Evolutionary conservation across 495 filamentous ascomycete species (phyloP).

Genomic region (Astrothelium macrocarpum): DNA sequence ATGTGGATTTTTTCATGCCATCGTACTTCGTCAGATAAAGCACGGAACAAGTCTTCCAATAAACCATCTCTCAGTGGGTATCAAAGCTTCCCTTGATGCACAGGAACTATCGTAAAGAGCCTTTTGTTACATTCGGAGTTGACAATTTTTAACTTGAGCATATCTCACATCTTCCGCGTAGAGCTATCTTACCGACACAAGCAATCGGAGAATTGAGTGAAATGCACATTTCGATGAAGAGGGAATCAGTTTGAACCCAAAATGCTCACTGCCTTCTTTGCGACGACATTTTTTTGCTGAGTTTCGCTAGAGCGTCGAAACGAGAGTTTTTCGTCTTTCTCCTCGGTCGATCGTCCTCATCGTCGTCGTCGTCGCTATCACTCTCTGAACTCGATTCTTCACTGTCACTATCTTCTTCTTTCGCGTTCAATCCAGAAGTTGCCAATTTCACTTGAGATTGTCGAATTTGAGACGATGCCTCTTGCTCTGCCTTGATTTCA

Average conservation of each 20-base stretch:
- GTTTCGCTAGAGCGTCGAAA: not conserved
- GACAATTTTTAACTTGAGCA: too few relatives aligned
- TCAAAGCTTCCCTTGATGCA: too few relatives aligned
- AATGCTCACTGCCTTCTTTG: not conserved
- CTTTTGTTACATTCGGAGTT: too few relatives aligned
- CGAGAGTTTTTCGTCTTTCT: not conserved
- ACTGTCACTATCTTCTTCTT: not conserved
- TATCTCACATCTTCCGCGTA: too few relatives aligned
- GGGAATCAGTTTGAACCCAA: not conserved
- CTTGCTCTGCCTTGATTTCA: conserved; percentile 1
- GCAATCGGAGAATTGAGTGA: not conserved
- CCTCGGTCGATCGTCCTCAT: not conserved
- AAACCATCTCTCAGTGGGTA: too few relatives aligned
- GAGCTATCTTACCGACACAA: too few relatives aligned
- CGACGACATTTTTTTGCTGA: not conserved
- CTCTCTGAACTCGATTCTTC: conserved; percentile 1
- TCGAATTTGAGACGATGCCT: not conserved
- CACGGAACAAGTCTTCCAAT: too few relatives aligned
- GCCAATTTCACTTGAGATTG: not conserved
- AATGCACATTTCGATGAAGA: not conserved
- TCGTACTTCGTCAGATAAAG: too few relatives aligned
- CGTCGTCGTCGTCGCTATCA: not conserved
- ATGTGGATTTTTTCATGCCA: too few relatives aligned
- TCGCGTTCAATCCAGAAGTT: not conserved
- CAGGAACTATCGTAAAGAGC: too few relatives aligned